Percentiles rank a stretch among this genome's conserved stretches.
phyloP scores from a whole-genome alignment of 805 yeast species.

The Candida arabinofermentans region DNA sequence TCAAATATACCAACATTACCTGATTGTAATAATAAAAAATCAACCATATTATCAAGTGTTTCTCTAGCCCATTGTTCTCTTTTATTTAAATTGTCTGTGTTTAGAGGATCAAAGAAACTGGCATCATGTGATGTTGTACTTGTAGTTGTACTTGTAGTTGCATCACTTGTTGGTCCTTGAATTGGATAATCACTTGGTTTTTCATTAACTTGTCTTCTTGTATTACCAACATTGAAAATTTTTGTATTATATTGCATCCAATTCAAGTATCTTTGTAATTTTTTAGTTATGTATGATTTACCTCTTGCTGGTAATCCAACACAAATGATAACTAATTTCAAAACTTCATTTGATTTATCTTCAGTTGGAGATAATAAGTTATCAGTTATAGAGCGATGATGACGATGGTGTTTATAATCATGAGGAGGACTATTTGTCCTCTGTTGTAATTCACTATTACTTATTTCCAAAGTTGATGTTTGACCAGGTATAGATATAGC shows the following conservation, averaged over 20 bases:
- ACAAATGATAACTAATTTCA: constrained; percentile 61
- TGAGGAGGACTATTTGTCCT: no score
- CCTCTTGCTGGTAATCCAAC: constrained; percentile 80
- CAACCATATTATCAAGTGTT: constrained; percentile 43
- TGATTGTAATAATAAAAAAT: constrained; percentile 36
- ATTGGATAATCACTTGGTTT: constrained; percentile 36
- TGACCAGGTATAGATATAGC: constrained; percentile 27
- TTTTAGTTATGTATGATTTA: constrained; percentile 67
- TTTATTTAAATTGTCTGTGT: constrained; percentile 38
- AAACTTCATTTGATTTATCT: constrained; percentile 19
- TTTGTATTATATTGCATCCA: constrained; percentile 60
- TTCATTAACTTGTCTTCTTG: constrained; percentile 54
- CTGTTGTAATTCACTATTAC: not conserved
- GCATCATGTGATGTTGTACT: constrained; percentile 28
- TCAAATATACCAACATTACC: constrained; percentile 57
- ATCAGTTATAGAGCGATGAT: no score
- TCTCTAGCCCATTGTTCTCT: constrained; percentile 52
- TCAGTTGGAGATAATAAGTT: not conserved
- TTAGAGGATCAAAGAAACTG: constrained; percentile 40
- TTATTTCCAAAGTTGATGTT: constrained; percentile 17
- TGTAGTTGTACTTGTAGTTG: not conserved
- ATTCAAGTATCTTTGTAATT: constrained; percentile 53
- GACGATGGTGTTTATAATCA: no score
- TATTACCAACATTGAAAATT: constrained; percentile 72
- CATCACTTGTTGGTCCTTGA: constrained; percentile 30